Evolutionary conservation across 2,329 filamentous ascomycete genomes (phyloP), one percentile per base, ranked within the genome.

Genomic region (Phaeosphaeriaceae sp.): DNA sequence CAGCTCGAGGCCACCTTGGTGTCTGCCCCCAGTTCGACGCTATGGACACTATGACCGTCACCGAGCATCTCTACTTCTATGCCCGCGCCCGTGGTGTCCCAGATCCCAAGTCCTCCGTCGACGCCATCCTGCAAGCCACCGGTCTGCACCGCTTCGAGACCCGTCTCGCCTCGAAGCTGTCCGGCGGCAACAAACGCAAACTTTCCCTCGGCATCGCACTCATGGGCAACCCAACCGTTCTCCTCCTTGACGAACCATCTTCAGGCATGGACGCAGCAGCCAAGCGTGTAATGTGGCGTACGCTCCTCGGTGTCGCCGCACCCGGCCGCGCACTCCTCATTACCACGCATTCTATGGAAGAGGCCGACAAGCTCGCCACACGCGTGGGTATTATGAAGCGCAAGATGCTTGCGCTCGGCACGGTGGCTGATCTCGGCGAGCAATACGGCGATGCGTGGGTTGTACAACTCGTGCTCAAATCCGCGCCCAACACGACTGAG

Each of bases 311-410:
- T 1, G 88, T 93, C 3, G 88, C 90, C 0, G 85, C 71, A 9
- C 73, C 88, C 0, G 92, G 92, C 0, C 86, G 93, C n/a, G 91
- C 89, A 0, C 86, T 97, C 17, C 83, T 98, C 1, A 84, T 98
- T 19, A 97, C 94, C 0, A 97, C 94, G 0, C 94, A 98, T 76
- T 91, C 88, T 49, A 97, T 97, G 93, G 93, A 97, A 75, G 94
- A 97, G 78, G 94, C 93, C 0, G 92, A 96, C 70, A 93, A 93
- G 0, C 83, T 98, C 2, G 93, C 93, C 0, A 88, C 88, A 27
- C 85, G 92, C 1, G 92, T 91, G 0, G 94, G 92, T 13, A 97
- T 98, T 65, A 88, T 98, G 79, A 91, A 93, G 9, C 86, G 87
- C 66, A 85, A 88, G 31, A 96, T 97, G 92, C 83, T 97, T 21